Evolutionary conservation across 495 filamentous ascomycete genomes (phyloP).

Genomic region (Aspergillus baeticus): DNA sequence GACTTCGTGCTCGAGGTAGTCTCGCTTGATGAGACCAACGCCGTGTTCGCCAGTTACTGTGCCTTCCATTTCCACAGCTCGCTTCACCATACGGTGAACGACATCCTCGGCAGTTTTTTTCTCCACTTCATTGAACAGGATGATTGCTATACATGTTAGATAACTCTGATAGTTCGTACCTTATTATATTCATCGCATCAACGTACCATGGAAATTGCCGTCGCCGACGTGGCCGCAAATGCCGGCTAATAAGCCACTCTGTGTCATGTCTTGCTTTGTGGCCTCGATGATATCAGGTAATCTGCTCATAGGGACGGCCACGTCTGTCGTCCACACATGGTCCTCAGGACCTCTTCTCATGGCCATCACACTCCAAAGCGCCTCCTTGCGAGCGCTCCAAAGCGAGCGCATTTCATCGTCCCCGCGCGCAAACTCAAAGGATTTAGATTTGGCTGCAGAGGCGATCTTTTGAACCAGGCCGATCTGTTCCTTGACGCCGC

Average conservation of each 20-base stretch:
- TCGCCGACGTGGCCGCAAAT: slow-evolving; percentile 71
- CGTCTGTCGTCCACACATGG: slow-evolving; percentile 66
- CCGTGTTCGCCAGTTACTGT: slow-evolving; percentile 67
- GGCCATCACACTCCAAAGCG: slow-evolving; percentile 60
- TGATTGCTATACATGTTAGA: slow-evolving; percentile 9
- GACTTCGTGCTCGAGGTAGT: slow-evolving; percentile 47
- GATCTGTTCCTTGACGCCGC: slow-evolving; percentile 59
- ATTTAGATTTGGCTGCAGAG: slow-evolving; percentile 42
- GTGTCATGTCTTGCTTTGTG: slow-evolving; percentile 56
- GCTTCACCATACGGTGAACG: slow-evolving; percentile 60
- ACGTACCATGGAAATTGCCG: slow-evolving; percentile 65
- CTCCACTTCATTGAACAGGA: slow-evolving; percentile 46
- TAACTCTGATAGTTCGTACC: background rate
- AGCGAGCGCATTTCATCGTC: slow-evolving; percentile 56
- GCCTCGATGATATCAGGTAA: slow-evolving; percentile 63
- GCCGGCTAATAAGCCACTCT: slow-evolving; percentile 54
- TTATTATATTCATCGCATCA: too few relatives aligned
- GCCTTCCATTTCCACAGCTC: slow-evolving; percentile 63
- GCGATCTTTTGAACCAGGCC: slow-evolving; percentile 55
- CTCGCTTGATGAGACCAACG: slow-evolving; percentile 60
- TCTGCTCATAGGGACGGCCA: slow-evolving; percentile 62
- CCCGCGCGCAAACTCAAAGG: slow-evolving; percentile 60
- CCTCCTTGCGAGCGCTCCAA: slow-evolving; percentile 62
- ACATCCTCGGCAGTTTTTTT: slow-evolving; percentile 48
- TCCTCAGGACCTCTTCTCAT: slow-evolving; percentile 54